Conservation (phyloP, 2,329 filamentous ascomycete genomes). For the Paecilomyces sp. region DNA sequence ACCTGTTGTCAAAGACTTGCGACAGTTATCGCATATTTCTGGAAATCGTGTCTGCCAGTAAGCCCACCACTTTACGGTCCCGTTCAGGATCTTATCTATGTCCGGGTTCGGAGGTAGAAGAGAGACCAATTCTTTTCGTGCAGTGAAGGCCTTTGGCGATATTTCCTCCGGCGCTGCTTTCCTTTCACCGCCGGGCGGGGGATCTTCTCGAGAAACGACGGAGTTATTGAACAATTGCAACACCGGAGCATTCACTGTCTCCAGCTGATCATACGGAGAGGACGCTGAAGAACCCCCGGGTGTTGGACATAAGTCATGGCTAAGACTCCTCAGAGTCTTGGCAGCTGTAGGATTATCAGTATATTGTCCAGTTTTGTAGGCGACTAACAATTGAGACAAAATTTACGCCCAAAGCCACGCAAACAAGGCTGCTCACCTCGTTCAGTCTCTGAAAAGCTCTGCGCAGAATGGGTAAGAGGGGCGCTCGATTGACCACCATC, state of each 20-base stretch:
- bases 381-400: background rate
- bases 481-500: constrained; percentile 13
- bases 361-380: background rate
- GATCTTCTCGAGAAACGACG: constrained; percentile 22
- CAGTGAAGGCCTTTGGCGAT: constrained; percentile 19
- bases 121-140: constrained; percentile 19
- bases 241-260: constrained; percentile 28
- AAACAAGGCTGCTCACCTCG: constrained; percentile 1
- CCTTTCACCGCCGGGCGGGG: constrained; percentile 15
- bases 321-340: constrained; percentile 16
- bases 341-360: constrained; percentile 5
- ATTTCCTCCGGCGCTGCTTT: constrained; percentile 15
- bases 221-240: constrained; percentile 33
- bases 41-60: constrained; percentile 28
- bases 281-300: constrained; percentile 6
- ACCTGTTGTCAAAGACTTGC: constrained; percentile 7
- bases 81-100: constrained; percentile 23
- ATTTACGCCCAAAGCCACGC: background rate
- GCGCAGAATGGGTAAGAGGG: background rate
- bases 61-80: constrained; percentile 21
- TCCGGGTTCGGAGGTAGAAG: constrained; percentile 28
- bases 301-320: constrained; percentile 1
- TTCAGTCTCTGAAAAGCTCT: background rate
- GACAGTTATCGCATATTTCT: constrained; percentile 15
- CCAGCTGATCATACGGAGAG: constrained; percentile 9